Evolutionary conservation across 176 grass and related monocot species (phyloP).

Genomic region (Phyllostachys edulis): DNA sequence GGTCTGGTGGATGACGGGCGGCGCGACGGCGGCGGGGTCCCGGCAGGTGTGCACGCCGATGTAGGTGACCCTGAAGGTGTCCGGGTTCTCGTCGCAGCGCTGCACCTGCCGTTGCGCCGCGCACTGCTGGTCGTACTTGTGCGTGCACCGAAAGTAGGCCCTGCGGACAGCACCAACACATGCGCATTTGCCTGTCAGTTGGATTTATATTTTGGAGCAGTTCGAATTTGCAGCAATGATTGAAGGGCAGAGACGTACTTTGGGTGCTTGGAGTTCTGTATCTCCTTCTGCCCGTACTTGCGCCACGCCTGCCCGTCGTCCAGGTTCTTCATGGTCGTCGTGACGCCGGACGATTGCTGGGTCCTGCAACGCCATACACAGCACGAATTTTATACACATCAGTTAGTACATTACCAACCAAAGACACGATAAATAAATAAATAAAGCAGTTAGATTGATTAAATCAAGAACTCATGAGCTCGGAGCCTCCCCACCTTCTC

Average conservation of each 20-base stretch:
- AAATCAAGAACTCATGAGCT: background rate
- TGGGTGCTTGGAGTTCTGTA: slow-evolving; percentile 65
- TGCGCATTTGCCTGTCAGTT: background rate
- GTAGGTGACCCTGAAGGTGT: slow-evolving; percentile 49
- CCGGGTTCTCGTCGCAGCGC: slow-evolving; percentile 51
- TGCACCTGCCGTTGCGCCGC: slow-evolving; percentile 63
- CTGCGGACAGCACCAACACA: slow-evolving; percentile 4
- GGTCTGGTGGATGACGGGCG: background rate
- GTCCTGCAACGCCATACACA: slow-evolving; percentile 8
- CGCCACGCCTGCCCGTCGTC: slow-evolving; percentile 77
- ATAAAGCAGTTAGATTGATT: background rate
- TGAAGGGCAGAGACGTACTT: slow-evolving; percentile 44
- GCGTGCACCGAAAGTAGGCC: slow-evolving; percentile 86
- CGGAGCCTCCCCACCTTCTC: slow-evolving; percentile 42
- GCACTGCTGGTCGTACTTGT: slow-evolving; percentile 80
- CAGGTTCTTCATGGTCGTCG: slow-evolving; percentile 8
- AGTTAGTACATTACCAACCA: background rate
- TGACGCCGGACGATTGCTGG: slow-evolving; percentile 10
- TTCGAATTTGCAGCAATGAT: background rate
- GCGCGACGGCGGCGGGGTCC: slow-evolving; percentile 29
- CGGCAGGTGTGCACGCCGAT: slow-evolving; percentile 76
- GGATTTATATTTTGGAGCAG: background rate
- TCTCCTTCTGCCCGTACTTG: slow-evolving; percentile 88
- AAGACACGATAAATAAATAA: background rate
- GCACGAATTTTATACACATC: background rate